Percentiles rank a stretch among this genome's conserved stretches.
phyloP scores from a whole-genome alignment of 352 stramenopile species.

The Globisporangium polare region DNA sequence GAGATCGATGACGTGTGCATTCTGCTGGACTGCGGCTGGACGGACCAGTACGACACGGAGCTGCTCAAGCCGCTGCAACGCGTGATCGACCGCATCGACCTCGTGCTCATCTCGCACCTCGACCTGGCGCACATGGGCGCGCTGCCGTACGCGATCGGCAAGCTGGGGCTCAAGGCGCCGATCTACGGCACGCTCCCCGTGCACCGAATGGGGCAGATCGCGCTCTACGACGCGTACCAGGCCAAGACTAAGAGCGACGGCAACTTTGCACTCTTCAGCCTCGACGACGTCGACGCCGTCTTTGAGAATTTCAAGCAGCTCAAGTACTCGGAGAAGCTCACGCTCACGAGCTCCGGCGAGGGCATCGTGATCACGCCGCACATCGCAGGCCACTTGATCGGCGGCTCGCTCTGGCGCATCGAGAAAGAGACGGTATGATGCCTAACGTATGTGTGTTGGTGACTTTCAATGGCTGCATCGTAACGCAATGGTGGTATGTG shows the following conservation, averaged over 20 bases:
- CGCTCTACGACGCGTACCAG: constrained; percentile 94
- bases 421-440: constrained; percentile 88
- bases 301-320: constrained; percentile 92
- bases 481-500: background rate
- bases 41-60: constrained; percentile 83
- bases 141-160: constrained; percentile 86
- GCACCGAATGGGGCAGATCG: constrained; percentile 96
- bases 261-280: constrained; percentile 86
- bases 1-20: constrained; percentile 92
- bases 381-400: constrained; percentile 92
- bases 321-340: constrained; percentile 95
- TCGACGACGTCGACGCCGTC: constrained; percentile 93
- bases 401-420: constrained; percentile 93
- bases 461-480: background rate
- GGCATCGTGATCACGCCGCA: constrained; percentile 93
- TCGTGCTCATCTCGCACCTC: constrained; percentile 88
- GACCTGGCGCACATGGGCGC: constrained; percentile 90
- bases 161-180: constrained; percentile 78
- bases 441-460: background rate
- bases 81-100: constrained; percentile 82
- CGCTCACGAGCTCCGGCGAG: constrained; percentile 77
- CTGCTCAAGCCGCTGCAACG: constrained; percentile 78
- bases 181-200: constrained; percentile 94
- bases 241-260: constrained; percentile 90
- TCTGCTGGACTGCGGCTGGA: constrained; percentile 90